A percentile compares a stretch with the other conserved stretches of the same genome.
Conservation (phyloP, 108 stramenopile species). For the Bacterosira constricta region DNA sequence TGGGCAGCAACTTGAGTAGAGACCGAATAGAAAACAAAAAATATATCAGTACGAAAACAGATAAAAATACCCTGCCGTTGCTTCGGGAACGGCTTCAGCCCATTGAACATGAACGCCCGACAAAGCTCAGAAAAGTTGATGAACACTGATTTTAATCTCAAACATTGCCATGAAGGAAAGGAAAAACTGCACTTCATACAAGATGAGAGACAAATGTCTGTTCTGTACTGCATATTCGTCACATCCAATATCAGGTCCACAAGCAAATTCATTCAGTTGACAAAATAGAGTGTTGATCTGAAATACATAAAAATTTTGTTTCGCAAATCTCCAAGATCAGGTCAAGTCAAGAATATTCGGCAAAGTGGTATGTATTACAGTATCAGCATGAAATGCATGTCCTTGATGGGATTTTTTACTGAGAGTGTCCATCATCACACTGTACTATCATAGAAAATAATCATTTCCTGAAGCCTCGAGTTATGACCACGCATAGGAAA, state of each 20-base stretch:
- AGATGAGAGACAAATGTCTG: no score
- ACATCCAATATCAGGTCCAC: neutral
- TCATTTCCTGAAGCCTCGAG: no score
- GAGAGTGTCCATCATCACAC: no score
- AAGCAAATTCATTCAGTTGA: constrained; percentile 11
- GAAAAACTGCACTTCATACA: no score
- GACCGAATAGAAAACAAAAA: constrained; percentile 7
- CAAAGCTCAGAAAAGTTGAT: neutral
- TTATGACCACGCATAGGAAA: no score
- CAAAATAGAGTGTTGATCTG: neutral
- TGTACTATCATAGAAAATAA: no score
- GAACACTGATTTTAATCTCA: constrained; percentile 1
- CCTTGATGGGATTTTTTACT: no score
- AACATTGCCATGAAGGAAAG: no score
- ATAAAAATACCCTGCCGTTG: neutral
- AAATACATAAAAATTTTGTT: neutral
- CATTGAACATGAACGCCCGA: neutral
- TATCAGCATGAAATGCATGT: constrained; percentile 20
- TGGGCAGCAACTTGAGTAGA: constrained; percentile 27
- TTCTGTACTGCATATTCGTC: no score
- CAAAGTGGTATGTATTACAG: no score
- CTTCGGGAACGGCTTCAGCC: neutral
- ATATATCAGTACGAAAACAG: constrained; percentile 15
- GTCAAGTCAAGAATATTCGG: constrained; percentile 15
- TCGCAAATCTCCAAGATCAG: constrained; percentile 13